Conservation (phyloP, 192 early-diverging fungal genomes). For the Geranomyces michiganensis region DNA sequence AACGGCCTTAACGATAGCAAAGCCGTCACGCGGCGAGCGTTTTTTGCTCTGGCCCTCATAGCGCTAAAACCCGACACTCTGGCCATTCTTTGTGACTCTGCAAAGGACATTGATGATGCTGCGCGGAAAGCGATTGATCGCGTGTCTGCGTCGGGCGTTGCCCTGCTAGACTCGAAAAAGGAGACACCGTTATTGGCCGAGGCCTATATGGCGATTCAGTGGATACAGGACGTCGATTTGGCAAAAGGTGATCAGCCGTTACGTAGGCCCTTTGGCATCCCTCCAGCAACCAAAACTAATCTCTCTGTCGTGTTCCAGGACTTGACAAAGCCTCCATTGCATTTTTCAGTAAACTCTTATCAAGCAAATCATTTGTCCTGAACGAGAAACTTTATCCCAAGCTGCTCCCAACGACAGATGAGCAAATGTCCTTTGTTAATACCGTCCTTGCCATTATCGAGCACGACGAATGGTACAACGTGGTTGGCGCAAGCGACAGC, state of each 20-base stretch:
- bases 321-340: slow-evolving; percentile 28
- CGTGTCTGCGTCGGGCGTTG: slow-evolving; percentile 45
- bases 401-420: slow-evolving; percentile 62
- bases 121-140: slow-evolving; percentile 51
- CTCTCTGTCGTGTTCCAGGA: not conserved
- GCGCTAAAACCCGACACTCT: slow-evolving; percentile 55
- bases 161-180: slow-evolving; percentile 55
- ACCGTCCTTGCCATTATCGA: slow-evolving; percentile 49
- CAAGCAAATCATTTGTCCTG: slow-evolving; percentile 69
- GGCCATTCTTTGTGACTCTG: slow-evolving; percentile 8
- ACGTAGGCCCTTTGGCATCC: too few relatives aligned
- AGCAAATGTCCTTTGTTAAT: slow-evolving; percentile 68
- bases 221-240: slow-evolving; percentile 32
- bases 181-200: slow-evolving; percentile 49
- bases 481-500: slow-evolving; percentile 15
- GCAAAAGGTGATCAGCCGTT: not conserved
- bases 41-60: slow-evolving; percentile 63
- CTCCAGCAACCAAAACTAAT: not conserved
- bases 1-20: slow-evolving; percentile 65
- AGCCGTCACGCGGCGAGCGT: slow-evolving; percentile 61
- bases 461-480: slow-evolving; percentile 36
- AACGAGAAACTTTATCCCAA: slow-evolving; percentile 85
- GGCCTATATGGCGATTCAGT: slow-evolving; percentile 41
- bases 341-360: slow-evolving; percentile 28
- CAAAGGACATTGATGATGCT: slow-evolving; percentile 54